Conservation (phyloP, 805 yeast genomes). For the Candida mattraensis region DNA sequence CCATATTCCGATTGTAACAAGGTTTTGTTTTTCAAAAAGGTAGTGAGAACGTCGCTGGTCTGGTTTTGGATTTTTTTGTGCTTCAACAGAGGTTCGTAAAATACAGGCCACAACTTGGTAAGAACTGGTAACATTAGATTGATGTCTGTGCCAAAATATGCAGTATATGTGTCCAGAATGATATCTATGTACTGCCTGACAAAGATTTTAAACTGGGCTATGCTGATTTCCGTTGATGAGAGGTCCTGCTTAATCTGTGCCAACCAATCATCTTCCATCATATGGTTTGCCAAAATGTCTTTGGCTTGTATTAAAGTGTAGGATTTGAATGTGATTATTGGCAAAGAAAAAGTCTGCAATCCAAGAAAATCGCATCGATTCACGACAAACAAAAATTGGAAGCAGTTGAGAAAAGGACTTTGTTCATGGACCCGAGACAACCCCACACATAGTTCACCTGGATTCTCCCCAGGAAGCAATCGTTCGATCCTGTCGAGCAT, state of each 20-base stretch:
- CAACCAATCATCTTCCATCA: constrained; percentile 19
- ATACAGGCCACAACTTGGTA: constrained; percentile 32
- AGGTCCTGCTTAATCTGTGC: constrained; percentile 1
- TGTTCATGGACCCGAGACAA: constrained; percentile 46
- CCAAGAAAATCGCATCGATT: constrained; percentile 39
- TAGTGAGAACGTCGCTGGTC: constrained; percentile 29
- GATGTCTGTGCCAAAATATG: constrained; percentile 47
- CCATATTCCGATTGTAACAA: constrained; percentile 27
- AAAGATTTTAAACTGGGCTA: constrained; percentile 19
- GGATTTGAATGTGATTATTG: constrained; percentile 40
- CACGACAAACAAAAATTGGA: constrained; percentile 41
- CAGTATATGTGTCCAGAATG: constrained; percentile 44
- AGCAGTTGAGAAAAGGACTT: constrained; percentile 29
- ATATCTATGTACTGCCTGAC: constrained; percentile 40
- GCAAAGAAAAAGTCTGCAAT: constrained; percentile 40
- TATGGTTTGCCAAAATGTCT: constrained; percentile 33
- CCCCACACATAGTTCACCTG: constrained; percentile 40
- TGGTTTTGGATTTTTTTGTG: constrained; percentile 20
- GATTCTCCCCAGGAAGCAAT: constrained; percentile 33
- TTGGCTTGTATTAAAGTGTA: constrained; percentile 39
- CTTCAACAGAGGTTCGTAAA: constrained; percentile 26
- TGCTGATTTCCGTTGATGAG: constrained; percentile 5
- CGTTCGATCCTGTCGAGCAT: constrained; percentile 48
- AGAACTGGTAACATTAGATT: constrained; percentile 33
- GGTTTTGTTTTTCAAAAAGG: constrained; percentile 26